These are phyloP conservation scores for Neonectria coccinea DNA, from an alignment of 2,329 filamentous ascomycete genomes.

Conservation along the genomic window DNA sequence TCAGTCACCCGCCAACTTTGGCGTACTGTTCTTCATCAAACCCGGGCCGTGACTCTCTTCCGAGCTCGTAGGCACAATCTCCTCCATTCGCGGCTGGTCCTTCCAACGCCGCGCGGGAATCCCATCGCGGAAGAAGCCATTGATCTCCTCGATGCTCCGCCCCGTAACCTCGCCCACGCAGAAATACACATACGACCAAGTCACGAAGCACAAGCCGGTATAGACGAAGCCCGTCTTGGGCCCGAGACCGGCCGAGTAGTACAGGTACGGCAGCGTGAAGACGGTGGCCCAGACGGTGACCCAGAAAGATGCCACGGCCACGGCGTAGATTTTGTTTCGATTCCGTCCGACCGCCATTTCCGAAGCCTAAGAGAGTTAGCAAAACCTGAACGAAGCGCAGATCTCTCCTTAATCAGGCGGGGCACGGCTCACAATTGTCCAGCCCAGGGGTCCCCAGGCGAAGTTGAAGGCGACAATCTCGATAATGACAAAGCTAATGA, in stretches of 20 bases:
- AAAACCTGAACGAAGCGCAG: not conserved
- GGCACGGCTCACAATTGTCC: constrained; percentile 49
- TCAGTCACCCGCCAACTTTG: constrained; percentile 13
- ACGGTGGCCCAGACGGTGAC: constrained; percentile 55
- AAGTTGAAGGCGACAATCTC: constrained; percentile 60
- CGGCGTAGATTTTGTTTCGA: constrained; percentile 48
- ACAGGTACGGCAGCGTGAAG: constrained; percentile 56
- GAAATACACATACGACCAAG: constrained; percentile 52
- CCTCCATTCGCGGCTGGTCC: constrained; percentile 36
- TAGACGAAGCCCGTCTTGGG: constrained; percentile 56
- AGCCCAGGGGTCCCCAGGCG: constrained; percentile 54
- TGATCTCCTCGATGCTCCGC: constrained; percentile 47
- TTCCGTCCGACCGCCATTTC: constrained; percentile 63
- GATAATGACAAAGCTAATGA: constrained; percentile 57
- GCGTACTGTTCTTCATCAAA: constrained; percentile 15
- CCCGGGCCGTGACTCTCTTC: constrained; percentile 6
- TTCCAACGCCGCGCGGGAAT: constrained; percentile 46
- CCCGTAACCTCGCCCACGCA: constrained; percentile 50
- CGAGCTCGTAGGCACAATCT: constrained; percentile 4
- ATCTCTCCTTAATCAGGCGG: not conserved
- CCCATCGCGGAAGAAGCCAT: constrained; percentile 44
- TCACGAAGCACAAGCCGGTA: constrained; percentile 49
- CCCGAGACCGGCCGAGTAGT: constrained; percentile 53
- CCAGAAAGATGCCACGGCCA: constrained; percentile 58
- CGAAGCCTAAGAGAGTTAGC: constrained; percentile 46